Conservation (phyloP, 208 protist genomes). For the Porcisia hertigi region DNA sequence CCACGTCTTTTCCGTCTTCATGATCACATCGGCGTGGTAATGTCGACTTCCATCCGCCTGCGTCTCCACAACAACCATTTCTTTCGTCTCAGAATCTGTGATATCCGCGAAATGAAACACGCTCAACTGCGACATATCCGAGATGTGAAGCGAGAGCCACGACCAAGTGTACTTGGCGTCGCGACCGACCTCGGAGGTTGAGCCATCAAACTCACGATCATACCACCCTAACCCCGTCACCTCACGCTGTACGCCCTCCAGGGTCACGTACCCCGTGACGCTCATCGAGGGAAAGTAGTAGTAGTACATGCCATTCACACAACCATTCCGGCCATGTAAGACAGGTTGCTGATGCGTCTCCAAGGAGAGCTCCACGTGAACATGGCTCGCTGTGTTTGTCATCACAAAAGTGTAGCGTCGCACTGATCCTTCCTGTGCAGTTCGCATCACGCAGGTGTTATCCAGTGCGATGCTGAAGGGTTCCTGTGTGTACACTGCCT, state of each 20-base stretch:
- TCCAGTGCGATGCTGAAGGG: conserved; percentile 41
- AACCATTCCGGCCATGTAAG: conserved; percentile 35
- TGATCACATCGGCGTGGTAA: conserved; percentile 26
- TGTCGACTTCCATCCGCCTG: conserved; percentile 18
- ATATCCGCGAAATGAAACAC: conserved; percentile 34
- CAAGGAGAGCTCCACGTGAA: conserved; percentile 41
- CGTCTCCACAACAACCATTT: conserved; percentile 30
- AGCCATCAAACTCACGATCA: conserved; percentile 50
- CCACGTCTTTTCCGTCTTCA: conserved; percentile 40
- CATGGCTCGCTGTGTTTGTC: conserved; percentile 25
- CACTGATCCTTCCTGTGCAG: conserved; percentile 5
- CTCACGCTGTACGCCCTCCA: conserved; percentile 24
- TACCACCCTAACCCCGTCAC: conserved; percentile 55
- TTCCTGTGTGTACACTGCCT: conserved; percentile 22
- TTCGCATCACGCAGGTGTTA: conserved; percentile 29
- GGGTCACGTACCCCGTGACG: conserved; percentile 35
- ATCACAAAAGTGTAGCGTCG: conserved; percentile 36
- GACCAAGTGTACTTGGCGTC: conserved; percentile 38
- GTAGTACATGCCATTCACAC: conserved; percentile 58
- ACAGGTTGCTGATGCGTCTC: conserved; percentile 18
- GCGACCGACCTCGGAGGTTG: conserved; percentile 6
- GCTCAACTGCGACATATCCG: conserved; percentile 36
- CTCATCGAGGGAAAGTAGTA: conserved; percentile 55
- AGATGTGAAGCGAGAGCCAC: conserved; percentile 47
- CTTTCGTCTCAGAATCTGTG: conserved; percentile 8